These are phyloP conservation scores for Ogataea wickerhamii DNA, from an alignment of 805 yeast species.

Conservation along the genomic window DNA sequence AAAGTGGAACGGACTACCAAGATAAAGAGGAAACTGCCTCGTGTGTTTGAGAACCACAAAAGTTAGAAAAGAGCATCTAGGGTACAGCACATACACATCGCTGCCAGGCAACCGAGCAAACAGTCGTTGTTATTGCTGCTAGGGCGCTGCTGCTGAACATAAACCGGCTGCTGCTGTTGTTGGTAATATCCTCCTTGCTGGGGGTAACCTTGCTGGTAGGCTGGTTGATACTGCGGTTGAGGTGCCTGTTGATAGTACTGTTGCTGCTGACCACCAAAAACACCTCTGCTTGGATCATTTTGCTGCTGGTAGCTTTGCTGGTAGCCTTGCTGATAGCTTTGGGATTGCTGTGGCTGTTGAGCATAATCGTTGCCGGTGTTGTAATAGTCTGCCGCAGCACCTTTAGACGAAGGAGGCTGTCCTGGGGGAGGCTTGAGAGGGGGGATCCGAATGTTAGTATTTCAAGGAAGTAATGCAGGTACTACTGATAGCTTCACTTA, in stretches of 20 bases:
- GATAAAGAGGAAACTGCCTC: not conserved
- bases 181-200: conserved; percentile 32
- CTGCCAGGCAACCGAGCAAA: conserved; percentile 51
- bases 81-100: conserved; percentile 53
- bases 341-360: conserved; percentile 2
- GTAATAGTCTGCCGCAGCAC: conserved; percentile 13
- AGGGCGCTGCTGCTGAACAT: conserved; percentile 51
- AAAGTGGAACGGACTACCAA: no score
- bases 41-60: not conserved
- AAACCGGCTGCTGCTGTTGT: conserved; percentile 48
- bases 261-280: conserved; percentile 3
- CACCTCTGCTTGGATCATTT: conserved; percentile 7
- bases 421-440: conserved; percentile 5
- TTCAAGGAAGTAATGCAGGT: no score
- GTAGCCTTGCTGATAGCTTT: conserved; percentile 3
- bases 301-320: conserved; percentile 1
- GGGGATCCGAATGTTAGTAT: not conserved
- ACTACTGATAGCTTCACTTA: no score
- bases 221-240: conserved; percentile 25
- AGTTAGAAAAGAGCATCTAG: conserved; percentile 48
- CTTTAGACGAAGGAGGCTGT: conserved; percentile 8
- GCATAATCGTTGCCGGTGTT: conserved; percentile 6
- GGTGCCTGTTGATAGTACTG: conserved; percentile 16
- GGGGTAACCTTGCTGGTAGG: conserved; percentile 24
- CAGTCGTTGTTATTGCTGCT: conserved; percentile 37